These are phyloP conservation scores for Yarrowia sp. DNA, from an alignment of 805 yeast species.

Conservation along the genomic window DNA sequence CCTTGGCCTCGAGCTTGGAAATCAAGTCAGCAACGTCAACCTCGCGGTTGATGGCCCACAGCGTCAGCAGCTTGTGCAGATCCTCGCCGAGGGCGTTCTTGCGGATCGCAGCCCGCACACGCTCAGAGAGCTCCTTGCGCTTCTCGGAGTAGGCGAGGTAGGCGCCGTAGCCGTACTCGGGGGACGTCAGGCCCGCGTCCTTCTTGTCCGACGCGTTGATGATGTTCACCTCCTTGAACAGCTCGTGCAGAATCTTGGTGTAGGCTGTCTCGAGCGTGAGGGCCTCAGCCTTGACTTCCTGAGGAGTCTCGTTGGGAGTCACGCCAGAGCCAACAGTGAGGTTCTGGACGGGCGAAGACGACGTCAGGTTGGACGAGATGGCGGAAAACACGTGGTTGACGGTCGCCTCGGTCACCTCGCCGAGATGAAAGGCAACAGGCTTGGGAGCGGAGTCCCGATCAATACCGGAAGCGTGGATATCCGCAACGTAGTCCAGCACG, in stretches of 20 bases:
- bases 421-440: conserved; percentile 58
- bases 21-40: conserved; percentile 38
- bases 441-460: conserved; percentile 33
- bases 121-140: conserved; percentile 45
- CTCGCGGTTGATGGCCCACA: conserved; percentile 56
- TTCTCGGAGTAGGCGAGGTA: conserved; percentile 58
- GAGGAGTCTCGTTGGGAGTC: not conserved
- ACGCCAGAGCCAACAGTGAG: conserved; percentile 53
- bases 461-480: conserved; percentile 39
- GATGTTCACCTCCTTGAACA: conserved; percentile 57
- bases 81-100: conserved; percentile 45
- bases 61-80: conserved; percentile 52
- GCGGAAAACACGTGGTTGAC: conserved; percentile 46
- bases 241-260: conserved; percentile 67
- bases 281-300: conserved; percentile 45
- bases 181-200: conserved; percentile 52
- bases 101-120: conserved; percentile 46
- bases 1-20: conserved; percentile 30
- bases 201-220: conserved; percentile 55
- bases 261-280: conserved; percentile 69
- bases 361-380: conserved; percentile 52
- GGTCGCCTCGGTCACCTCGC: conserved; percentile 44
- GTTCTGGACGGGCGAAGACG: conserved; percentile 59
- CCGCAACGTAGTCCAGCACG: conserved; percentile 70
- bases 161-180: conserved; percentile 86